Base-by-base conservation (phyloP, 2,329 filamentous ascomycete species). In the Dactylellina leptospora region DNA sequence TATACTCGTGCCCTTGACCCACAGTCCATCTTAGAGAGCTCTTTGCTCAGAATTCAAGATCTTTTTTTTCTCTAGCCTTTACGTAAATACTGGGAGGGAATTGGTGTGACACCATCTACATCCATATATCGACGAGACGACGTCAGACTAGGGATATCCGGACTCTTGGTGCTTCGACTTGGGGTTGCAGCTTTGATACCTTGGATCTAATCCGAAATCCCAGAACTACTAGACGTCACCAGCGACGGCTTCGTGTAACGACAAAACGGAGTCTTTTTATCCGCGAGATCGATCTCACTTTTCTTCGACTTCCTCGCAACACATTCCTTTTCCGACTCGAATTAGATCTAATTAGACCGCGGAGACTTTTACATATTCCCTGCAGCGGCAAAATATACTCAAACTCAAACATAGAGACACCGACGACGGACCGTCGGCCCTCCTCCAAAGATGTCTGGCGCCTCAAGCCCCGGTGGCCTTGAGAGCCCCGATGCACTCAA, bases 401-500 rank as follows among this genome's bases (percentile, higher is more conserved):
- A 6, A 33, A 45, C 5, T 20, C 16, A 23, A 13, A 13, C 10
- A 10, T 18, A 28, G 8, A 13, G 25, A n/a, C n/a, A 50, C 8
- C 23, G n/a, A n/a, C 45, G 45, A 28, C 45, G n/a, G n/a, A 40
- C 8, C 36, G 30, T 10, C 30, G 10, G 36, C 13, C 36, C 13
- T 40, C 36, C 13, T 11, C 13, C 36, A 11, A 40, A 40, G 4
- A 69, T 70, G 64, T 70, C 64, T 9, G 64, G 64, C 33, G 18
- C 50, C 33, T 61, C 64, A 36, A 70, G 64, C 51, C 56, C 64
- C 28, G 64, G 64, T 10, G 61, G 60, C 8, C 20, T 50, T 23
- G 60, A 42, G 3, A 23, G 36, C 8, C 18, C 30, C 8, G 42
- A 60, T 59, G 51, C 18, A 27, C 56, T 56, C 50, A 71, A 59